phyloP scores from a whole-genome alignment of 225 moss, liverwort and hornwort genomes.

The Bryoerythrophyllum caledonicum region DNA sequence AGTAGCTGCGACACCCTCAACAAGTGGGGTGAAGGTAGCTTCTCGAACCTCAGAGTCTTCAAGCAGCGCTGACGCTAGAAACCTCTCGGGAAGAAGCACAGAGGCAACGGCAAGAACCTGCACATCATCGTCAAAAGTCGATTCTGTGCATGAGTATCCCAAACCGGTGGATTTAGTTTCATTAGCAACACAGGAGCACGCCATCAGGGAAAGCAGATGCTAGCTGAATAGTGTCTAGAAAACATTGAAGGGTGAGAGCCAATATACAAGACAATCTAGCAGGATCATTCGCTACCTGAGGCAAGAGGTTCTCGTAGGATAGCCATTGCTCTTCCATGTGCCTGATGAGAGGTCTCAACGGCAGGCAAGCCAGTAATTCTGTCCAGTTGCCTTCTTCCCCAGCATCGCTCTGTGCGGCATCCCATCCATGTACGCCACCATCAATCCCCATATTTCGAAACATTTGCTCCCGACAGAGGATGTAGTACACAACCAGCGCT shows the following conservation, averaged over 20 bases:
- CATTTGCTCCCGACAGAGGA: constrained; percentile 84
- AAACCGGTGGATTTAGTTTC: constrained; percentile 11
- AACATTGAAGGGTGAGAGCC: constrained; percentile 11
- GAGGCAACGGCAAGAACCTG: constrained; percentile 89
- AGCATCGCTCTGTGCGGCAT: constrained; percentile 39
- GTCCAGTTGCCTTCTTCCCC: constrained; percentile 76
- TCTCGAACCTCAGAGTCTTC: constrained; percentile 51
- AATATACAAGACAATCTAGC: constrained; percentile 9
- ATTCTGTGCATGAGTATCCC: constrained; percentile 3
- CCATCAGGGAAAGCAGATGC: constrained; percentile 8
- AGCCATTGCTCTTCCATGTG: constrained; percentile 92
- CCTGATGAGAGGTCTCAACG: constrained; percentile 70
- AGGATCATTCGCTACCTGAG: constrained; percentile 62
- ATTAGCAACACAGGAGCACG: constrained; percentile 1
- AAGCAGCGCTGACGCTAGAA: constrained; percentile 70
- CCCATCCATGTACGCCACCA: constrained; percentile 62
- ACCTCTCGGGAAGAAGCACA: constrained; percentile 78
- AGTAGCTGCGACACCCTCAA: constrained; percentile 58
- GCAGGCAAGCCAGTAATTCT: constrained; percentile 74
- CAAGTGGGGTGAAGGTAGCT: constrained; percentile 39
- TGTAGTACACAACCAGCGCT: constrained; percentile 78
- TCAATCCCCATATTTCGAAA: constrained; percentile 68
- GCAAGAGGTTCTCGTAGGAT: constrained; percentile 85
- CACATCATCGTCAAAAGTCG: constrained; percentile 16
- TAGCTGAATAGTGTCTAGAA: constrained; percentile 6